Percentiles rank a stretch among this genome's conserved stretches.
These are phyloP conservation scores for Eimeria brunetti DNA, from an alignment of 169 alveolate species.

Conservation along the genomic window DNA sequence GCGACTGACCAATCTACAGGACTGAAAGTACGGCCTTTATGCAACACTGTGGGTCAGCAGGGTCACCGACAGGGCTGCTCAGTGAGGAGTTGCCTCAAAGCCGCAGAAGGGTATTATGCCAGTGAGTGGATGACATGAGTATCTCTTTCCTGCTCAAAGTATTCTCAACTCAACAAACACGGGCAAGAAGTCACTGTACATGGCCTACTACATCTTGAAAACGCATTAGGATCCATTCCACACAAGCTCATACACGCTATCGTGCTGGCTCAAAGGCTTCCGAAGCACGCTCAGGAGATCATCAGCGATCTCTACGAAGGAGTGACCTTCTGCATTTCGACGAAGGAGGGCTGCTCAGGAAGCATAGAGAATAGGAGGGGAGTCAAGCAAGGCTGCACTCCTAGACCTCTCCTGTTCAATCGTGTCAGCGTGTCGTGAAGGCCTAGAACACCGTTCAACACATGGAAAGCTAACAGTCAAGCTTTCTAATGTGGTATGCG, in stretches of 20 bases:
- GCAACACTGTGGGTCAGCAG: conserved; percentile 18
- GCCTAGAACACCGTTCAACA: neutral
- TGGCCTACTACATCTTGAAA: conserved; percentile 12
- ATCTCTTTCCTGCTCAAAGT: neutral
- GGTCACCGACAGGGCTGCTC: neutral
- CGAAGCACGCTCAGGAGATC: too few relatives aligned
- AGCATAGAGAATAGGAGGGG: neutral
- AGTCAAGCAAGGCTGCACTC: neutral
- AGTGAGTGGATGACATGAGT: conserved; percentile 20
- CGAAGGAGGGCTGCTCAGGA: neutral
- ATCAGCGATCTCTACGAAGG: too few relatives aligned
- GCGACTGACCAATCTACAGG: neutral
- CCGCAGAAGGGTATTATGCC: conserved; percentile 9
- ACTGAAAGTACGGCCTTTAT: conserved; percentile 9
- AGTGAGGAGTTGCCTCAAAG: neutral
- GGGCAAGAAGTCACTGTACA: neutral
- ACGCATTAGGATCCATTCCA: neutral
- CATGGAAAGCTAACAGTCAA: neutral
- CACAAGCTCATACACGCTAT: conserved; percentile 8
- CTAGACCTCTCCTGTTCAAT: neutral
- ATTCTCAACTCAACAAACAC: neutral
- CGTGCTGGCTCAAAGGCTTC: too few relatives aligned
- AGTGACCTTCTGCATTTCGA: neutral
- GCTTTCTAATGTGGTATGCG: neutral
- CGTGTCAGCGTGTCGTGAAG: neutral